A percentile compares a stretch with the other conserved stretches of the same genome.
These are phyloP conservation scores for Tieghemostelium lacteum DNA, from an alignment of 78 protist species.

Conservation along the genomic window DNA sequence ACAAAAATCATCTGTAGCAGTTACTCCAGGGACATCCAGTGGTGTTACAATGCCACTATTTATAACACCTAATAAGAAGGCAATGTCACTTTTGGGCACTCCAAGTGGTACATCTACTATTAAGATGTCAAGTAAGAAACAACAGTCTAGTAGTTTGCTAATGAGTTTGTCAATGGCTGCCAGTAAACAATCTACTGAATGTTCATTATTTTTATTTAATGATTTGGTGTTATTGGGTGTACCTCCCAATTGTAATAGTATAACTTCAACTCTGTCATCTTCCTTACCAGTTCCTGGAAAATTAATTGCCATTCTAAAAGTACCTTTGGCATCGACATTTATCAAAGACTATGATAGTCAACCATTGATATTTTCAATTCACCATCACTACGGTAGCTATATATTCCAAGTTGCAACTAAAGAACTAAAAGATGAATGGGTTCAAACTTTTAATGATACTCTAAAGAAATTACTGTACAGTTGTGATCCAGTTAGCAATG, in stretches of 20 bases:
- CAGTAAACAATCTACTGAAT: slow-evolving; percentile 9
- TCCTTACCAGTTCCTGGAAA: neutral
- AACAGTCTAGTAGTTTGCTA: no score
- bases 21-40: neutral
- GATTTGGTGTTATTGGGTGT: slow-evolving; percentile 31
- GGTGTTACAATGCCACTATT: neutral
- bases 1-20: neutral
- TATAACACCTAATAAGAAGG: neutral
- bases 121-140: no score
- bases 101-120: neutral
- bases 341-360: slow-evolving; percentile 5
- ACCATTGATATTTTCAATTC: slow-evolving; percentile 29
- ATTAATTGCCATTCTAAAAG: neutral
- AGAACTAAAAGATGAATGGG: slow-evolving; percentile 18
- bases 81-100: neutral
- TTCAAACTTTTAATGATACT: slow-evolving; percentile 6
- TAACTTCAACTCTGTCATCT: no score
- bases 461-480: neutral
- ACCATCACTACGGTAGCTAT: slow-evolving; percentile 46
- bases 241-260: no score
- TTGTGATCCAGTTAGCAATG: neutral
- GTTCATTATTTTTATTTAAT: slow-evolving; percentile 16
- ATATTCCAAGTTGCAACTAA: slow-evolving; percentile 7
- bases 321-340: neutral
- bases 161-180: no score